A percentile compares a stretch with the other conserved stretches of the same genome.
phyloP scores from a whole-genome alignment of 2,329 filamentous ascomycete species.

The Elsinoe perseae region DNA sequence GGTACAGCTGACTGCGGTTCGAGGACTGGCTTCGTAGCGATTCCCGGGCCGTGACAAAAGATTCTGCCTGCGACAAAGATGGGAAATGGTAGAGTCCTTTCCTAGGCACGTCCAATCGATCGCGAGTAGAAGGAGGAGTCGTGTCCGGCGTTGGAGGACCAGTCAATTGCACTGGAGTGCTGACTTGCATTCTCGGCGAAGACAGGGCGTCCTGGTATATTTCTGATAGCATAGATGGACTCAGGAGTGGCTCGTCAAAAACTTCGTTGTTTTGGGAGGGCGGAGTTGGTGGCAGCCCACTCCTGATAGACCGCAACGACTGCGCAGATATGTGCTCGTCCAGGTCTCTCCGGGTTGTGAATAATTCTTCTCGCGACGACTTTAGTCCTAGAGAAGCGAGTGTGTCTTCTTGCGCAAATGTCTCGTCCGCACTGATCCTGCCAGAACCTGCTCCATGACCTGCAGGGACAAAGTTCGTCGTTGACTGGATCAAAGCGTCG shows the following conservation, averaged over 20 bases:
- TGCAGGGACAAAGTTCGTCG: background rate
- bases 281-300: conserved; percentile 39
- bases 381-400: conserved; percentile 4
- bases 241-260: conserved; percentile 22
- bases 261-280: conserved; percentile 29
- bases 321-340: conserved; percentile 1
- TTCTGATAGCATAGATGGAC: conserved; percentile 22
- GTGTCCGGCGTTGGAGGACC: conserved; percentile 31
- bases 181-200: conserved; percentile 34
- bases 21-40: conserved; percentile 31
- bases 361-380: background rate
- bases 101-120: conserved; percentile 20
- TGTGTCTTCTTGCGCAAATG: background rate
- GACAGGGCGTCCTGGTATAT: conserved; percentile 34
- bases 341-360: background rate
- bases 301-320: conserved; percentile 10
- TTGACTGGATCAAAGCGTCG: conserved; percentile 12
- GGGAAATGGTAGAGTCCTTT: conserved; percentile 22
- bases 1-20: conserved; percentile 21
- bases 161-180: conserved; percentile 35
- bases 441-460: conserved; percentile 1
- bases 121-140: conserved; percentile 27
- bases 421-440: background rate
- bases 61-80: conserved; percentile 38
- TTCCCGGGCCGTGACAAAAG: conserved; percentile 41